Evolutionary conservation across 1,139 yeast genomes (phyloP).

Genomic region (Yamadazyma diddensiae): DNA sequence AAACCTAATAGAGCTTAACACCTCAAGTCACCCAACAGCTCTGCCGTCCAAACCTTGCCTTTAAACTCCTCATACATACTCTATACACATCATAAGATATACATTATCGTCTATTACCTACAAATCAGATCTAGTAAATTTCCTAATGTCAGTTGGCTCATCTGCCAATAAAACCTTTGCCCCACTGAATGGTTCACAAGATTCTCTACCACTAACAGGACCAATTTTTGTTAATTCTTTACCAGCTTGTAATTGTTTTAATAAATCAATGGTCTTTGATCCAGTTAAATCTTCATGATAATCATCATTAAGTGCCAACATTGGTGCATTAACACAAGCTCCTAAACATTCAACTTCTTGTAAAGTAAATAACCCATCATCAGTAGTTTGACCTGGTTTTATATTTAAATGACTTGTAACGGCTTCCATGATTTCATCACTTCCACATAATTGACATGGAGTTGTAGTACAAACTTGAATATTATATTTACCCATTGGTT

Average conservation of each 20-base stretch:
- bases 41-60: no score
- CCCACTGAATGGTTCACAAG: constrained; percentile 79
- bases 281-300: constrained; percentile 80
- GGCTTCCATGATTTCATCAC: constrained; percentile 74
- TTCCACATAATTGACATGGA: constrained; percentile 84
- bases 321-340: constrained; percentile 90
- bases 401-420: constrained; percentile 59
- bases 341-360: constrained; percentile 92
- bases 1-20: no score
- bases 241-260: constrained; percentile 66
- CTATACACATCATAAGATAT: no score
- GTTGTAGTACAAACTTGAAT: constrained; percentile 88
- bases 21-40: no score
- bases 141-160: constrained; percentile 68
- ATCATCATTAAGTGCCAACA: constrained; percentile 83
- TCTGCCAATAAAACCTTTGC: constrained; percentile 58
- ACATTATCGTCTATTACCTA: constrained; percentile 13
- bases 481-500: constrained; percentile 84
- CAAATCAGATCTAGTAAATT: constrained; percentile 37
- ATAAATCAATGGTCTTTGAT: constrained; percentile 57
- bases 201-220: constrained; percentile 64
- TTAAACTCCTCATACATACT: neutral
- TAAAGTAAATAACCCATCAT: constrained; percentile 73
- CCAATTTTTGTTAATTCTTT: constrained; percentile 58
- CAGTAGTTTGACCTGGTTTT: constrained; percentile 77